A percentile compares a stretch with the other conserved stretches of the same genome.
These are phyloP conservation scores for Cryptococcus maquisensis DNA, from an alignment of 1,284 basidiomycete genomes.

Conservation along the genomic window DNA sequence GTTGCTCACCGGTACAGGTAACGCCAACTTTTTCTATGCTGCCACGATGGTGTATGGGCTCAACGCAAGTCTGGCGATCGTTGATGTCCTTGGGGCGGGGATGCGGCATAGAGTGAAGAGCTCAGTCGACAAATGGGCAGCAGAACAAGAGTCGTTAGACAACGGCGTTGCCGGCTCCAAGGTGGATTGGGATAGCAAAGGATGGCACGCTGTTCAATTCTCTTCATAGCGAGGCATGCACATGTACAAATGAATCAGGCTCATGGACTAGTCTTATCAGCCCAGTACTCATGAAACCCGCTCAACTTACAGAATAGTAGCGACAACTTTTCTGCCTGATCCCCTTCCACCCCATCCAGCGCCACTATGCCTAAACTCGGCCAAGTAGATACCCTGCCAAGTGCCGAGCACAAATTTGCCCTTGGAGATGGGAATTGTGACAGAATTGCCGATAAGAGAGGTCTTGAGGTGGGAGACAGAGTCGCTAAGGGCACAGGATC, in stretches of 20 bases:
- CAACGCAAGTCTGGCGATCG: conserved; percentile 73
- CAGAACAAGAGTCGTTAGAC: not conserved
- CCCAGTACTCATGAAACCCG: too few species aligned
- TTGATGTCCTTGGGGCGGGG: conserved; percentile 77
- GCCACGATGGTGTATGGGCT: conserved; percentile 89
- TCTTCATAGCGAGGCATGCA: not conserved
- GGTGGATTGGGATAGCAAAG: conserved; percentile 9
- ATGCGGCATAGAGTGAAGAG: conserved; percentile 45
- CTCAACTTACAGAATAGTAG: conserved; percentile 39
- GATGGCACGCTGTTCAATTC: conserved; percentile 19
- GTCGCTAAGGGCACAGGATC: conserved; percentile 37
- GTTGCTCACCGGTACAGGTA: conserved; percentile 87
- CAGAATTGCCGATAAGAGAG: conserved; percentile 71
- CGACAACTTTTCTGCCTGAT: conserved; percentile 41
- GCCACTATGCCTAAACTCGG: conserved; percentile 40
- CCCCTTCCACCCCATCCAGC: conserved; percentile 40
- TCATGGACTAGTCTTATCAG: not conserved
- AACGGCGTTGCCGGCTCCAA: not conserved
- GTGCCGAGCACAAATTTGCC: conserved; percentile 78
- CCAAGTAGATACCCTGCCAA: conserved; percentile 65
- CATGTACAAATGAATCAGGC: not conserved
- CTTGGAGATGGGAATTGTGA: conserved; percentile 79
- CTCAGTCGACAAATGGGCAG: not conserved
- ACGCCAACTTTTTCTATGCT: conserved; percentile 98
- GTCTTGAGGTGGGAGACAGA: conserved; percentile 84